Conservation (phyloP, 495 filamentous ascomycete species). For the Copromyces sp. region DNA sequence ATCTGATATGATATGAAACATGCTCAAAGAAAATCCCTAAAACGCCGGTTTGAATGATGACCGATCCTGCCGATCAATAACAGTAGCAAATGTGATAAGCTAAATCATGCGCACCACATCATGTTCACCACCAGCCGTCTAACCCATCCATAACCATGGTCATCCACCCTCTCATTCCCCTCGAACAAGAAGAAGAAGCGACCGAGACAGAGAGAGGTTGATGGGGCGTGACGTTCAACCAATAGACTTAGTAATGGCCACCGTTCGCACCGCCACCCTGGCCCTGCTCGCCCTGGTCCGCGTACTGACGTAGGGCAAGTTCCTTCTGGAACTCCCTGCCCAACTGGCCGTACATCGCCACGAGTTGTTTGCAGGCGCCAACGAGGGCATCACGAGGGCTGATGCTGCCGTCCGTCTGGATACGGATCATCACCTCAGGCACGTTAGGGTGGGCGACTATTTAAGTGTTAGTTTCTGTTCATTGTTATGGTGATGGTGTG, state of each 20-base stretch:
- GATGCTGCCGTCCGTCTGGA: conserved; percentile 83
- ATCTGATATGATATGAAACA: not conserved
- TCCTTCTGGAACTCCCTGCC: conserved; percentile 90
- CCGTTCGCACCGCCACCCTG: conserved; percentile 13
- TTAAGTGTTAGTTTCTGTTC: conserved; percentile 1
- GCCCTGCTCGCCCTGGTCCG: conserved; percentile 45
- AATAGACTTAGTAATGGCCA: not conserved
- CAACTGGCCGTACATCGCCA: conserved; percentile 63
- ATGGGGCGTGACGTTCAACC: too few relatives aligned
- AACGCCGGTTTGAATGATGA: not conserved
- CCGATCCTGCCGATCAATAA: not conserved
- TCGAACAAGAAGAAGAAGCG: too few relatives aligned
- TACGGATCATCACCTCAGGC: conserved; percentile 72
- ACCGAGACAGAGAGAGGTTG: too few relatives aligned
- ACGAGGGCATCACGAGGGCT: conserved; percentile 82
- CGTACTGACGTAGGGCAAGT: conserved; percentile 86
- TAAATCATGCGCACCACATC: not conserved
- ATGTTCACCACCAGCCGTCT: not conserved
- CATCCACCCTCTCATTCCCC: too few relatives aligned
- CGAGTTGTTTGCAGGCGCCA: conserved; percentile 62
- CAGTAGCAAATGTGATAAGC: not conserved
- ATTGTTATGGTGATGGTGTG: not conserved
- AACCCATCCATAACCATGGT: too few relatives aligned
- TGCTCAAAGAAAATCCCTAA: not conserved
- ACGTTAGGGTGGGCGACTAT: conserved; percentile 77